phyloP scores from a whole-genome alignment of 208 protist genomes.

The Acanthamoeba healyi region DNA sequence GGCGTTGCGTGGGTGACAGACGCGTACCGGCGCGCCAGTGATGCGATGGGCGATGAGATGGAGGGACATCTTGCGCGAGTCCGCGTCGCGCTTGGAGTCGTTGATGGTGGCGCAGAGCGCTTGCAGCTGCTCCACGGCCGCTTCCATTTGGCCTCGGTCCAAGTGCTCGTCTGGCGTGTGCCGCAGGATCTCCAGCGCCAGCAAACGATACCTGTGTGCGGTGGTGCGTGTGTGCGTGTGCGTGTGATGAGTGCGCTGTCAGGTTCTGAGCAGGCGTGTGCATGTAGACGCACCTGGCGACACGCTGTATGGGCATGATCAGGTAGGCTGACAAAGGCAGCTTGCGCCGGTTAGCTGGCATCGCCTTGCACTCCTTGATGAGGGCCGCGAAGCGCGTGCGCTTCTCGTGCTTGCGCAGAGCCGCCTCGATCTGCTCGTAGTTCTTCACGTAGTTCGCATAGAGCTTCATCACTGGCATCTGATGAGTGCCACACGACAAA shows the following conservation, averaged over 20 bases:
- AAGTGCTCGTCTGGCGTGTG: neutral
- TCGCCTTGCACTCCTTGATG: neutral
- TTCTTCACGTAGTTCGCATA: neutral
- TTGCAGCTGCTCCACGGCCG: neutral
- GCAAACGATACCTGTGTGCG: neutral
- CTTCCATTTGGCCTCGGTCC: neutral
- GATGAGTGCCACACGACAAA: no score
- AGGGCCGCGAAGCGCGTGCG: neutral
- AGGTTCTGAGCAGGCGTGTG: no score
- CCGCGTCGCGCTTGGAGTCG: neutral
- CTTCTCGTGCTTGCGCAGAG: neutral
- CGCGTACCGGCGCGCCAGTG: neutral
- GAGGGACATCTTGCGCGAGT: constrained; percentile 21
- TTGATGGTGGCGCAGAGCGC: neutral
- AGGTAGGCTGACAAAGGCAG: neutral
- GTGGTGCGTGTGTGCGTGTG: no score
- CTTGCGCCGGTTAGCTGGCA: neutral
- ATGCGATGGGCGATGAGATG: neutral
- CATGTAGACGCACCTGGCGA: neutral
- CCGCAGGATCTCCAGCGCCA: neutral
- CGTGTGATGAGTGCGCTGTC: no score
- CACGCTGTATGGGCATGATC: constrained; percentile 11
- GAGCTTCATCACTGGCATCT: constrained; percentile 27
- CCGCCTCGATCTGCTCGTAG: neutral
- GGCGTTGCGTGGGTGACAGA: neutral